Percentiles rank a stretch among this genome's conserved stretches.
phyloP scores from a whole-genome alignment of 495 filamentous ascomycete genomes.

The Cairneyella variabilis region DNA sequence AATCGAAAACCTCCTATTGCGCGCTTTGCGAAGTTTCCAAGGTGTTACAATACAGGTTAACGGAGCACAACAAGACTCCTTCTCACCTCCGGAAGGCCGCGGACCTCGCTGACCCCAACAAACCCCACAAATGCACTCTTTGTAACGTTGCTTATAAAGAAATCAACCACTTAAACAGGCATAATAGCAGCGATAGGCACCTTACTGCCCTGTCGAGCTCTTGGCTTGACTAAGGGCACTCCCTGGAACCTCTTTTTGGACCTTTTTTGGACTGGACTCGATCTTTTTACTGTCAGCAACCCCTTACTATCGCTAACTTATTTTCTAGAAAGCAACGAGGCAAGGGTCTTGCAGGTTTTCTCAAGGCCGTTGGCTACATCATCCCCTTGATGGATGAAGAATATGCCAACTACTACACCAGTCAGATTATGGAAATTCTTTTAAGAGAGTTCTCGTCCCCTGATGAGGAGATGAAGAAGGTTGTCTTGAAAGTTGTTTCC shows the following conservation, averaged over 20 bases:
- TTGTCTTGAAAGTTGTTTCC: conserved; percentile 95
- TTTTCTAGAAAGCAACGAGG: conserved; percentile 77
- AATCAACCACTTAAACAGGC: background rate
- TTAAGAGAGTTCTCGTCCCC: conserved; percentile 93
- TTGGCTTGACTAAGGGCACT: conserved; percentile 8
- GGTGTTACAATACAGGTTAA: background rate
- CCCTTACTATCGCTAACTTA: conserved; percentile 7
- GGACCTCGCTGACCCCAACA: background rate
- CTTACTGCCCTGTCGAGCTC: conserved; percentile 12
- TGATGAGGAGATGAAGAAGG: conserved; percentile 99
- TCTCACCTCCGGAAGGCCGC: background rate
- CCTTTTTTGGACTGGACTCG: conserved; percentile 1
- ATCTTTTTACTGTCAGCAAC: conserved; percentile 1
- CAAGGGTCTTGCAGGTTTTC: conserved; percentile 90
- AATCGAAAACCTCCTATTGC: background rate
- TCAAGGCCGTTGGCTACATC: conserved; percentile 97
- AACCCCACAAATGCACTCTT: background rate
- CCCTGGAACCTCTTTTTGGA: conserved; percentile 10
- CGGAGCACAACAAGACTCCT: conserved; percentile 3
- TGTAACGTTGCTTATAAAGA: background rate
- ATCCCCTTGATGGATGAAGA: conserved; percentile 99
- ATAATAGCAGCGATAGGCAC: conserved; percentile 1
- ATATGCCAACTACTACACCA: conserved; percentile 98
- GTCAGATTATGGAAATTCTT: conserved; percentile 98
- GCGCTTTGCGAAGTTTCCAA: background rate